phyloP scores from a whole-genome alignment of 352 stramenopile species.

The Phytophthora parvispora region DNA sequence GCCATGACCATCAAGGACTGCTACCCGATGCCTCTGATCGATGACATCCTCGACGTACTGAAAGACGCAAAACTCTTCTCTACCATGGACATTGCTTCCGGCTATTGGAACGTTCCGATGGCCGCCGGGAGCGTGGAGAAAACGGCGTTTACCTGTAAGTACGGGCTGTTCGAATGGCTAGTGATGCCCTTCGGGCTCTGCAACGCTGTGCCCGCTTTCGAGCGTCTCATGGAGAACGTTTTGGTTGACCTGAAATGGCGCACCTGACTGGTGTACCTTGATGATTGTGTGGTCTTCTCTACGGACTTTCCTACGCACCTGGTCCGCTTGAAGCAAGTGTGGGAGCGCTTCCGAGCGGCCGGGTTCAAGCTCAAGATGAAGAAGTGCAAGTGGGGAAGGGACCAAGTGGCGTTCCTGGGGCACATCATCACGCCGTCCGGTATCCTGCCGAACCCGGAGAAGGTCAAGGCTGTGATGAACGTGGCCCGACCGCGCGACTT shows the following conservation, averaged over 20 bases:
- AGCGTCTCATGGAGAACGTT: neutral
- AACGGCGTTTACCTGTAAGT: neutral
- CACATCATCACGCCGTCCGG: neutral
- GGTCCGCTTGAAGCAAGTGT: neutral
- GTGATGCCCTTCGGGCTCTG: constrained; percentile 6
- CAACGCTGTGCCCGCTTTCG: constrained; percentile 2
- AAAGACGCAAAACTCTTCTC: neutral
- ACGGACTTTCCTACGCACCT: neutral
- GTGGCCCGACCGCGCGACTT: neutral
- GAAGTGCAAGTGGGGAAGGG: neutral
- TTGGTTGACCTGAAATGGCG: constrained; percentile 1
- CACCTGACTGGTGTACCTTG: neutral
- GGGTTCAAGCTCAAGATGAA: constrained; percentile 5
- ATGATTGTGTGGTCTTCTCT: neutral
- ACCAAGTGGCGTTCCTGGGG: neutral
- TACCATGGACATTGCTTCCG: neutral
- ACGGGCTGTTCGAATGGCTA: neutral
- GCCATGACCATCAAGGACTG: constrained; percentile 9
- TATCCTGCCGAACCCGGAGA: neutral
- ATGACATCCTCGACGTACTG: neutral
- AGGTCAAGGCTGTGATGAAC: neutral
- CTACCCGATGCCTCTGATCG: neutral
- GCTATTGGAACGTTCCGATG: neutral
- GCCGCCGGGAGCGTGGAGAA: neutral
- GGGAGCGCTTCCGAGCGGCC: neutral